Evolutionary conservation across 768 basidiomycete species (phyloP).

Genomic region (Phylloporus arenicola): DNA sequence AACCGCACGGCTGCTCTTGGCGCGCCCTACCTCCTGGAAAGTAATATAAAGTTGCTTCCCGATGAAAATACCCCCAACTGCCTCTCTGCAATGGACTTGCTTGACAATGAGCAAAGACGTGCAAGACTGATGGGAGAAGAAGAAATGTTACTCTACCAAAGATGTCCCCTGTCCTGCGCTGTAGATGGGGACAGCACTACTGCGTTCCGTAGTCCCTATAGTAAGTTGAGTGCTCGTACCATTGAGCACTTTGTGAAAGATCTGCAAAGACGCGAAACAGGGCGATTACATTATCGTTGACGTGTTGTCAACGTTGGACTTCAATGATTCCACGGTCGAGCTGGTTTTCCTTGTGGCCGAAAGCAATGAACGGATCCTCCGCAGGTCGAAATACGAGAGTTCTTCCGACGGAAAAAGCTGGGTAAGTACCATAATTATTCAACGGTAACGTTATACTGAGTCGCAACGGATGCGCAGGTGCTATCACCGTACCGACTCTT

Average conservation of each 20-base stretch:
- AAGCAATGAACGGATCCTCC: slow-evolving; percentile 31
- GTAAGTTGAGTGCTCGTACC: slow-evolving; percentile 31
- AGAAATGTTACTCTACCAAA: slow-evolving; percentile 35
- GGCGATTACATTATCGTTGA: slow-evolving; percentile 41
- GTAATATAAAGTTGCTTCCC: slow-evolving; percentile 45
- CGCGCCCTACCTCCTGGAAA: slow-evolving; percentile 47
- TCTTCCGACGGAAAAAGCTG: slow-evolving; percentile 30
- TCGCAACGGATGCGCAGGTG: slow-evolving; percentile 6
- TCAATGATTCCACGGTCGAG: slow-evolving; percentile 20
- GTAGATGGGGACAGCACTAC: slow-evolving; percentile 50
- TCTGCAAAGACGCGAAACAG: slow-evolving; percentile 14
- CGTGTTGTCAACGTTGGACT: slow-evolving; percentile 25
- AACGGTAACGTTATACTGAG: not conserved
- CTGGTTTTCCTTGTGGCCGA: slow-evolving; percentile 35
- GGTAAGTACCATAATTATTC: slow-evolving; percentile 22
- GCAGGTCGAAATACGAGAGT: slow-evolving; percentile 22
- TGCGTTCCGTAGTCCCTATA: slow-evolving; percentile 43
- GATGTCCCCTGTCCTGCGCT: slow-evolving; percentile 46
- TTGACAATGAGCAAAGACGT: slow-evolving; percentile 38
- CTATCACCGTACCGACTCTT: slow-evolving; percentile 11
- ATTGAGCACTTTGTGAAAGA: slow-evolving; percentile 14
- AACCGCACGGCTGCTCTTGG: slow-evolving; percentile 39
- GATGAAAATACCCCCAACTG: slow-evolving; percentile 19
- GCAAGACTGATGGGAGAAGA: slow-evolving; percentile 31
- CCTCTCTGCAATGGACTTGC: slow-evolving; percentile 34